A percentile compares a stretch with the other conserved stretches of the same genome.
phyloP scores from a whole-genome alignment of 306 rosid genomes.

The Dicorynia guianensis region DNA sequence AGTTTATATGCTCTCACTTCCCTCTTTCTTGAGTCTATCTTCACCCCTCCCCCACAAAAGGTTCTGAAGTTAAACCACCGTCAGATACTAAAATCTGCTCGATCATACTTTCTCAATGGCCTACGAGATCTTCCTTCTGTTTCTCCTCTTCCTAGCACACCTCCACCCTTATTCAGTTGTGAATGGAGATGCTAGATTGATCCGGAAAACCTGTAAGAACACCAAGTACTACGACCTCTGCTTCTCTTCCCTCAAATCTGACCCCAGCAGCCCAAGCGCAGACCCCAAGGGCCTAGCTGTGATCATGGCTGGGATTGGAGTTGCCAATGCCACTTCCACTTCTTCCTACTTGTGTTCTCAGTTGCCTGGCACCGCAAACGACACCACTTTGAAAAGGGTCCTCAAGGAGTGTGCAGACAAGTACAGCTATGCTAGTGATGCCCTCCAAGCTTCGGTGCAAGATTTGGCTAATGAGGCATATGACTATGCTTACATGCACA shows the following conservation, averaged over 20 bases:
- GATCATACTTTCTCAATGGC: constrained; percentile 41
- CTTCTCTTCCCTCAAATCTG: constrained; percentile 67
- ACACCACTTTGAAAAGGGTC: constrained; percentile 50
- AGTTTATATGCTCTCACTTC: background rate
- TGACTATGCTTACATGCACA: constrained; percentile 82
- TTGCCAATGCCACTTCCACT: constrained; percentile 76
- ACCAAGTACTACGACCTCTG: constrained; percentile 81
- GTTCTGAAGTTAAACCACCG: background rate
- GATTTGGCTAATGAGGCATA: constrained; percentile 64
- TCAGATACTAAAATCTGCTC: no score
- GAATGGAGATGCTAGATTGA: constrained; percentile 62
- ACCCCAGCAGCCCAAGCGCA: constrained; percentile 64
- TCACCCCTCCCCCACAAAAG: background rate
- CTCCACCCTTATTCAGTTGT: constrained; percentile 26
- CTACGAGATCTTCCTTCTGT: constrained; percentile 40
- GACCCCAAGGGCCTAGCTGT: constrained; percentile 77
- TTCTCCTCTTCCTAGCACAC: constrained; percentile 44
- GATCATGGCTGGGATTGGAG: constrained; percentile 68
- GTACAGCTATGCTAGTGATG: constrained; percentile 67
- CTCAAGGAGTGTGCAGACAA: constrained; percentile 79
- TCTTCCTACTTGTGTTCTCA: constrained; percentile 75
- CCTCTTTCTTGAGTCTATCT: background rate
- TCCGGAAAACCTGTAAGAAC: constrained; percentile 74
- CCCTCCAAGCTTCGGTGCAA: constrained; percentile 64
- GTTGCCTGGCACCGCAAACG: constrained; percentile 43